A percentile compares a stretch with the other conserved stretches of the same genome.
phyloP scores from a whole-genome alignment of 2,329 filamentous ascomycete genomes.

The Penicillium expansum region DNA sequence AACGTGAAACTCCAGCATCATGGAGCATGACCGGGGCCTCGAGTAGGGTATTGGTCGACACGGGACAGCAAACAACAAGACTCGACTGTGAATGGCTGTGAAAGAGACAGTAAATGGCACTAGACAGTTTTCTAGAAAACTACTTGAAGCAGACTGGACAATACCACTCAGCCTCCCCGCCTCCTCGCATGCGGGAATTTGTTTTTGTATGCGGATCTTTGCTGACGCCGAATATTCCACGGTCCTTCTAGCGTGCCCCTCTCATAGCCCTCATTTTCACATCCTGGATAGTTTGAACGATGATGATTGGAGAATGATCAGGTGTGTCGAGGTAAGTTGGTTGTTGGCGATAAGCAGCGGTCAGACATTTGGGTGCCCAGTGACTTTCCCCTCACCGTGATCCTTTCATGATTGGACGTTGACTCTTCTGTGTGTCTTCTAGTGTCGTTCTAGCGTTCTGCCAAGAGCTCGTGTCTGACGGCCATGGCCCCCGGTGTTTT shows the following conservation, averaged over 20 bases:
- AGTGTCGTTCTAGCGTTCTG: slow-evolving; percentile 10
- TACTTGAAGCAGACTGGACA: slow-evolving; percentile 5
- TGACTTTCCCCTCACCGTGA: slow-evolving; percentile 9
- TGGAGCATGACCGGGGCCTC: neutral
- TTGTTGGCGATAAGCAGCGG: slow-evolving; percentile 15
- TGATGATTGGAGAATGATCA: slow-evolving; percentile 2
- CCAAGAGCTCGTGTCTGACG: slow-evolving; percentile 4
- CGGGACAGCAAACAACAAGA: neutral
- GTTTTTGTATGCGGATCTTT: slow-evolving; percentile 19
- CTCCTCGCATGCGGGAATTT: slow-evolving; percentile 22
- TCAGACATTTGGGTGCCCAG: slow-evolving; percentile 12
- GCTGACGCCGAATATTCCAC: slow-evolving; percentile 18
- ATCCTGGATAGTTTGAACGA: neutral
- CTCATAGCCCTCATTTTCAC: neutral
- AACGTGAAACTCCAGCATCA: neutral
- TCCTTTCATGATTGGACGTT: neutral
- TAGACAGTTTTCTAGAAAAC: slow-evolving; percentile 10
- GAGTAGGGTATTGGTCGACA: slow-evolving; percentile 1
- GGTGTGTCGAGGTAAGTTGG: neutral
- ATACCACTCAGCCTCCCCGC: slow-evolving; percentile 19
- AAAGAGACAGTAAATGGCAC: neutral
- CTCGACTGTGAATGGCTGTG: neutral
- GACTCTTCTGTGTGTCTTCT: slow-evolving; percentile 18
- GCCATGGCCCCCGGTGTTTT: neutral
- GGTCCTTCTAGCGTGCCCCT: slow-evolving; percentile 23